phyloP scores from a whole-genome alignment of 768 basidiomycete species.

The Gloeopeniophorella convolvens region DNA sequence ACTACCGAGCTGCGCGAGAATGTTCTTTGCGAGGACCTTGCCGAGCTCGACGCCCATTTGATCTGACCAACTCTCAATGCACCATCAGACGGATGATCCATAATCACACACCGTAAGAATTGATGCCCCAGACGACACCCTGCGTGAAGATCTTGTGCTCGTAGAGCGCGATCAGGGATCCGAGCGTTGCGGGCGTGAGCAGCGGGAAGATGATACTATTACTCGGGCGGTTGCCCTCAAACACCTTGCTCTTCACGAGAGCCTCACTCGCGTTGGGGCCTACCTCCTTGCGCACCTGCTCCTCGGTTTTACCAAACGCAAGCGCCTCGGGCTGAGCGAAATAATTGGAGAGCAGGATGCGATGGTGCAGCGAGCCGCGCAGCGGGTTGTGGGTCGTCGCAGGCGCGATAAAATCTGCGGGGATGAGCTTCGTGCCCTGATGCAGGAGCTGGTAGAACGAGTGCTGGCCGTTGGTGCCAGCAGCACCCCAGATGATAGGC shows the following conservation, averaged over 20 bases:
- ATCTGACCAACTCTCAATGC: constrained; percentile 39
- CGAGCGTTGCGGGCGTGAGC: constrained; percentile 84
- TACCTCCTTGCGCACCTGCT: constrained; percentile 65
- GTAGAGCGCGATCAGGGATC: constrained; percentile 83
- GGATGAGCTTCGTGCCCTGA: constrained; percentile 89
- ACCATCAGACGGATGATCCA: background rate
- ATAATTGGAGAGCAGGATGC: constrained; percentile 95
- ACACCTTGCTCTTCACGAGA: constrained; percentile 94
- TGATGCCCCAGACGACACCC: constrained; percentile 97
- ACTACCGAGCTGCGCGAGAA: constrained; percentile 79
- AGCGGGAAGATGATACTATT: constrained; percentile 95
- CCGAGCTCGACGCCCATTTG: constrained; percentile 99
- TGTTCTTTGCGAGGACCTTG: constrained; percentile 95
- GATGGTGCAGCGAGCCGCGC: constrained; percentile 80
- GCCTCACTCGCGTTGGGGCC: constrained; percentile 69
- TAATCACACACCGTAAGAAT: constrained; percentile 74
- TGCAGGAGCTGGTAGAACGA: constrained; percentile 98
- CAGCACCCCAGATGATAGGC: constrained; percentile 99
- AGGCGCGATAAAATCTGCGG: constrained; percentile 88
- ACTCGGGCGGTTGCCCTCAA: constrained; percentile 95
- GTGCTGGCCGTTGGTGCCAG: constrained; percentile 98
- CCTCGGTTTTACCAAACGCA: constrained; percentile 96
- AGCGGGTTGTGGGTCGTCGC: constrained; percentile 89
- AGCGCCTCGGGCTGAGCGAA: constrained; percentile 98
- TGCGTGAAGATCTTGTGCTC: constrained; percentile 99